Evolutionary conservation across 164 flowering plant genomes (phyloP).

Genomic region (Umbellularia californica): DNA sequence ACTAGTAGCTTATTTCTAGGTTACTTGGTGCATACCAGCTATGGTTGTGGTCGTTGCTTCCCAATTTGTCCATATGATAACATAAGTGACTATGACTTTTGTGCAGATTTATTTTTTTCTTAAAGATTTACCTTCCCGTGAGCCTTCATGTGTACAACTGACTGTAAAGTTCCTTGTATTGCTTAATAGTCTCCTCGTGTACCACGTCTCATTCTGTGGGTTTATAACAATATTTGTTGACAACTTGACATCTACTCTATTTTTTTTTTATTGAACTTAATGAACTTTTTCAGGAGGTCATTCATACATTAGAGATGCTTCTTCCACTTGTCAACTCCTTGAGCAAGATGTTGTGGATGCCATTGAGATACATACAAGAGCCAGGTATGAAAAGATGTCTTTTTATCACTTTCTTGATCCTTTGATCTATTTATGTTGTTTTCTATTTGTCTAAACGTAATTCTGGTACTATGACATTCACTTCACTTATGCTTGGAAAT

Average conservation of each 20-base stretch:
- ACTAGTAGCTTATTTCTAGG: too few relatives aligned
- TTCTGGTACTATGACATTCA: background rate
- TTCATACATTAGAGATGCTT: conserved; percentile 58
- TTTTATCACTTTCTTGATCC: background rate
- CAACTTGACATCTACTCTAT: too few relatives aligned
- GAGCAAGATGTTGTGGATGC: conserved; percentile 65
- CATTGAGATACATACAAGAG: conserved; percentile 79
- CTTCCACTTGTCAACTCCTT: conserved; percentile 57
- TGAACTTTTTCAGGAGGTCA: conserved; percentile 34
- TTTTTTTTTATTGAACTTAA: too few relatives aligned
- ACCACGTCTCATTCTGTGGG: background rate
- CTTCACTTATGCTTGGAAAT: background rate
- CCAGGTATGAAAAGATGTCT: conserved; percentile 42
- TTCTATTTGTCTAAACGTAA: background rate
- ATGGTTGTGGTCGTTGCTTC: conserved; percentile 89
- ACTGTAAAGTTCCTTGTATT: background rate
- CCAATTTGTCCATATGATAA: conserved; percentile 83
- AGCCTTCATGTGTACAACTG: background rate
- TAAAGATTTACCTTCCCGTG: background rate
- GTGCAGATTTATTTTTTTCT: background rate
- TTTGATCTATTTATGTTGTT: background rate
- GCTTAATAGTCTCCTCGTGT: background rate
- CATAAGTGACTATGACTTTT: conserved; percentile 48
- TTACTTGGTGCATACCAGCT: too few relatives aligned
- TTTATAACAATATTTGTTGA: background rate